phyloP scores from a whole-genome alignment of 768 basidiomycete genomes.

The Leccinum subtestaceum region DNA sequence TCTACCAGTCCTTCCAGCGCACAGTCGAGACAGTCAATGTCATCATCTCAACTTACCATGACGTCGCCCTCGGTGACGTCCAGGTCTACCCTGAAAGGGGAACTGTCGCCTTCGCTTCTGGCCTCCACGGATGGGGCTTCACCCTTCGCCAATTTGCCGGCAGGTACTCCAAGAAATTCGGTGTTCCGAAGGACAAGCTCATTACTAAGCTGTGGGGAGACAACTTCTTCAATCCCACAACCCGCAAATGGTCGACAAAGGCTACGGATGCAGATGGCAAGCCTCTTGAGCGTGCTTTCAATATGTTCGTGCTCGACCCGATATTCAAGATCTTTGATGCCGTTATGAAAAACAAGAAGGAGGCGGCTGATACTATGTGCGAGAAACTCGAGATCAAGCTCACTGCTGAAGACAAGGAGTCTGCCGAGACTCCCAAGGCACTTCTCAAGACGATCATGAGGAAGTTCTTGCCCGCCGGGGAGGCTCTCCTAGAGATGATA shows the following conservation, averaged over 20 bases:
- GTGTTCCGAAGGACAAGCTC: constrained; percentile 98
- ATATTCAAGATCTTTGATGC: constrained; percentile 98
- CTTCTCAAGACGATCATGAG: constrained; percentile 98
- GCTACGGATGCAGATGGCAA: constrained; percentile 75
- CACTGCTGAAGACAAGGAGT: constrained; percentile 81
- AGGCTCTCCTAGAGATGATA: constrained; percentile 99
- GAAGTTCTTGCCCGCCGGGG: constrained; percentile 99
- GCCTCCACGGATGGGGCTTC: constrained; percentile 99
- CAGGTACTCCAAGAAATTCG: constrained; percentile 97
- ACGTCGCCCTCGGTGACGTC: constrained; percentile 90
- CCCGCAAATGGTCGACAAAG: constrained; percentile 94
- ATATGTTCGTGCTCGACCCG: constrained; percentile 96
- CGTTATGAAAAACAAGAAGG: constrained; percentile 99
- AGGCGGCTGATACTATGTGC: constrained; percentile 74
- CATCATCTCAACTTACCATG: constrained; percentile 97
- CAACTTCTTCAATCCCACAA: constrained; percentile 98
- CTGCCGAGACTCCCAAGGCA: constrained; percentile 75
- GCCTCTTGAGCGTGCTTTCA: constrained; percentile 96
- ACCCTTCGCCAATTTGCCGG: constrained; percentile 95
- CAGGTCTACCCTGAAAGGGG: constrained; percentile 99
- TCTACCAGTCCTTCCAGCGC: constrained; percentile 96
- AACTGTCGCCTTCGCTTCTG: constrained; percentile 98
- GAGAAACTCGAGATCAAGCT: constrained; percentile 97
- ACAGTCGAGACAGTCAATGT: constrained; percentile 98
- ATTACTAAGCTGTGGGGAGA: constrained; percentile 98